Evolutionary conservation across 176 grass and related monocot species (phyloP).

Genomic region (Melocanna baccifera): DNA sequence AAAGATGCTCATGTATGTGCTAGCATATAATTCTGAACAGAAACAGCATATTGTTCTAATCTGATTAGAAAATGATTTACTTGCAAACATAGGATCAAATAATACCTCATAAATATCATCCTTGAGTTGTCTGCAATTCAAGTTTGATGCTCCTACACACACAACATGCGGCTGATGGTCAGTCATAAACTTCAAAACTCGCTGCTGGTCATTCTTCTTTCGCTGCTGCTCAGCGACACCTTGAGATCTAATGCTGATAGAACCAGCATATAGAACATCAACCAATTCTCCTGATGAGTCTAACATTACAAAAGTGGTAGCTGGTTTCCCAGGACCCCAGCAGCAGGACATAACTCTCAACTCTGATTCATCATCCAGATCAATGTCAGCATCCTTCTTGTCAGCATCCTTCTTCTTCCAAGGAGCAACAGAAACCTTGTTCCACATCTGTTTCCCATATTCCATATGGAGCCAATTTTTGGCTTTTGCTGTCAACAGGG

Average conservation of each 20-base stretch:
- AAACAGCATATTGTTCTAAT: not conserved
- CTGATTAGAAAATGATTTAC: not conserved
- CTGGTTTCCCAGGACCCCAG: slow-evolving; percentile 95
- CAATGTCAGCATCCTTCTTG: slow-evolving; percentile 58
- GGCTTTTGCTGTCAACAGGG: slow-evolving; percentile 59
- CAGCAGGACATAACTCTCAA: slow-evolving; percentile 93
- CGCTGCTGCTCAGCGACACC: slow-evolving; percentile 73
- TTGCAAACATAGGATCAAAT: not conserved
- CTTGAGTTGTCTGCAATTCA: slow-evolving; percentile 83
- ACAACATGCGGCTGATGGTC: slow-evolving; percentile 86
- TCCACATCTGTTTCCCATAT: slow-evolving; percentile 79
- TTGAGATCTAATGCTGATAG: slow-evolving; percentile 80
- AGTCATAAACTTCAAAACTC: slow-evolving; percentile 89
- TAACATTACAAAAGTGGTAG: slow-evolving; percentile 89
- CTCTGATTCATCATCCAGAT: slow-evolving; percentile 70
- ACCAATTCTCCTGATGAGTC: slow-evolving; percentile 92
- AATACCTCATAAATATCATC: slow-evolving; percentile 98
- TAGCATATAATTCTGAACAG: not conserved
- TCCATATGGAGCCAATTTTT: slow-evolving; percentile 84
- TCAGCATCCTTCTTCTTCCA: slow-evolving; percentile 67
- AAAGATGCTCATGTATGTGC: not conserved
- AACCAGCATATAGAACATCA: slow-evolving; percentile 92
- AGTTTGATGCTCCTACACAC: slow-evolving; percentile 86
- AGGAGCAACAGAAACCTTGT: slow-evolving; percentile 80
- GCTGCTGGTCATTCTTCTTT: slow-evolving; percentile 91